A percentile compares a stretch with the other conserved stretches of the same genome.
phyloP scores from a whole-genome alignment of 1,284 basidiomycete species.

The Papiliotrema flavescens region DNA sequence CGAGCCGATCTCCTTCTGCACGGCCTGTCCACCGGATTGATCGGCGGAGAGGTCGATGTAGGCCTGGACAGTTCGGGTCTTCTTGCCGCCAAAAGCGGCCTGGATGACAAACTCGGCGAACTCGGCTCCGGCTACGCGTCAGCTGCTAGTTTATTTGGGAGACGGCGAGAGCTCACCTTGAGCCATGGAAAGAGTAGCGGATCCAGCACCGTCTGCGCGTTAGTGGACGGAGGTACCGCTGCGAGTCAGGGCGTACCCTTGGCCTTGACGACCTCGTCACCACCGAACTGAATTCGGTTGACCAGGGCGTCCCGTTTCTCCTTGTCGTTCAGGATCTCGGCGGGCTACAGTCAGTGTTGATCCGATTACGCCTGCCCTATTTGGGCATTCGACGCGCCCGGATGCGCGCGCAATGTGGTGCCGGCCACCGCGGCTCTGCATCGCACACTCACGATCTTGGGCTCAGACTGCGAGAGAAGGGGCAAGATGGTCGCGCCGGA shows the following conservation, averaged over 20 bases:
- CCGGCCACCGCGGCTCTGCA: not conserved
- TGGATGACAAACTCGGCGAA: slow-evolving; percentile 79
- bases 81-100: slow-evolving; percentile 76
- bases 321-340: slow-evolving; percentile 55
- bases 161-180: slow-evolving; percentile 52
- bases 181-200: slow-evolving; percentile 90
- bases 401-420: too few relatives aligned
- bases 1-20: slow-evolving; percentile 50
- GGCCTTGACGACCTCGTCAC: slow-evolving; percentile 65
- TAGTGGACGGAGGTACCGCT: slow-evolving; percentile 51
- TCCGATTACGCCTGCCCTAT: too few relatives aligned
- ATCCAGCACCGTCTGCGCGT: slow-evolving; percentile 84
- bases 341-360: slow-evolving; percentile 16
- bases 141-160: not conserved
- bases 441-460: slow-evolving; percentile 34
- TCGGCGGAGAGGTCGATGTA: slow-evolving; percentile 72
- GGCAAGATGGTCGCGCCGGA: slow-evolving; percentile 95
- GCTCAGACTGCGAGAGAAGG: slow-evolving; percentile 74
- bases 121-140: slow-evolving; percentile 66
- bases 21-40: slow-evolving; percentile 41
- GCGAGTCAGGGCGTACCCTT: slow-evolving; percentile 30
- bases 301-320: slow-evolving; percentile 62
- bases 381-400: too few relatives aligned
- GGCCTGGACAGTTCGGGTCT: slow-evolving; percentile 75
- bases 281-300: slow-evolving; percentile 85